phyloP scores from a whole-genome alignment of 345 rosid genomes.

The Toxicodendron radicans region DNA sequence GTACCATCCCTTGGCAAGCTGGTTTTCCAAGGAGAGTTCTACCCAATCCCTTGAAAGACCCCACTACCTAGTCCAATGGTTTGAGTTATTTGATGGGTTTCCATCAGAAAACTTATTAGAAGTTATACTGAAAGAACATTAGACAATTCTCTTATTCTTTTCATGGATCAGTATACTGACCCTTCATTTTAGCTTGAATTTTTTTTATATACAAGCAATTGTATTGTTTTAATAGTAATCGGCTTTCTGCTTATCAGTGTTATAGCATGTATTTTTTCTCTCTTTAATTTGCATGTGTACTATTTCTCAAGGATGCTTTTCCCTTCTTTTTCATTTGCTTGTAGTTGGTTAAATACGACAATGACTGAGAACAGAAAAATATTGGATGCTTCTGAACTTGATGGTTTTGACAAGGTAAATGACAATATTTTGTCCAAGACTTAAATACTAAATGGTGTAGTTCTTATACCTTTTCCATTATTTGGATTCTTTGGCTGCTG shows the following conservation, averaged over 20 bases:
- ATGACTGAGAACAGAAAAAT: slow-evolving; percentile 79
- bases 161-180: neutral
- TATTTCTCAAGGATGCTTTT: neutral
- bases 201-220: neutral
- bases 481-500: neutral
- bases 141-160: neutral
- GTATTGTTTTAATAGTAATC: neutral
- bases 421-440: neutral
- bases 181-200: neutral
- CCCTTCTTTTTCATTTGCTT: slow-evolving; percentile 11
- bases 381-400: slow-evolving; percentile 64
- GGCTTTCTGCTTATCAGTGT: neutral
- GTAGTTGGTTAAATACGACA: slow-evolving; percentile 89
- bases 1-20: too few relatives aligned
- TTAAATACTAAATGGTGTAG: neutral
- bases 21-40: too few relatives aligned
- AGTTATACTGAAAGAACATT: neutral
- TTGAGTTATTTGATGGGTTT: too few relatives aligned
- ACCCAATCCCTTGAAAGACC: too few relatives aligned
- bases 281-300: neutral
- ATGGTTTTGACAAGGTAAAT: slow-evolving; percentile 90
- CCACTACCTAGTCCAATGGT: too few relatives aligned
- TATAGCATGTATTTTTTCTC: neutral
- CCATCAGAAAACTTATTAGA: slow-evolving; percentile 13
- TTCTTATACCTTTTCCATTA: neutral